These are phyloP conservation scores for Neonectria sp. DNA, from an alignment of 2,329 filamentous ascomycete species.

Conservation along the genomic window DNA sequence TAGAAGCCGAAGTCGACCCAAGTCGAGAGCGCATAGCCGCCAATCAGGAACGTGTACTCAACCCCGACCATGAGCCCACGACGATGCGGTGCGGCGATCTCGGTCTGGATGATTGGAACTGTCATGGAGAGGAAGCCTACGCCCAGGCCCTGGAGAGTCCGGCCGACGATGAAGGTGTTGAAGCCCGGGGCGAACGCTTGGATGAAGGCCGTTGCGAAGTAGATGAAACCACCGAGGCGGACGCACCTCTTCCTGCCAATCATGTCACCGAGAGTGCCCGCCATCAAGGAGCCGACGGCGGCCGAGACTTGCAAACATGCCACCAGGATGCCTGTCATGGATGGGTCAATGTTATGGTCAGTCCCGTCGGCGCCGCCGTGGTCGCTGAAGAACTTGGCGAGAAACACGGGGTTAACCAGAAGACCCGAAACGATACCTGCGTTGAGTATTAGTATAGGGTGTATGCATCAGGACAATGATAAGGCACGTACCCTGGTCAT, in stretches of 20 bases:
- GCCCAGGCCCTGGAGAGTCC: conserved; percentile 32
- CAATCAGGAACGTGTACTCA: conserved; percentile 36
- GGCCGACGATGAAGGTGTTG: conserved; percentile 26
- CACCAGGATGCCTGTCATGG: conserved; percentile 31
- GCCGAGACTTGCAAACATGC: conserved; percentile 33
- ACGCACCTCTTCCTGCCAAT: conserved; percentile 34
- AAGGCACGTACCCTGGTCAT: conserved; percentile 20
- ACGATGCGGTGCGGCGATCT: conserved; percentile 36
- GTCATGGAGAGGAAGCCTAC: conserved; percentile 36
- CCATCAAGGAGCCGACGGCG: conserved; percentile 27
- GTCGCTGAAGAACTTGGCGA: conserved; percentile 30
- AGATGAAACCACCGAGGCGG: conserved; percentile 32
- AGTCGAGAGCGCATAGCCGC: conserved; percentile 33
- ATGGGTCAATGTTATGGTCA: conserved; percentile 24
- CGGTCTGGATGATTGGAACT: conserved; percentile 35
- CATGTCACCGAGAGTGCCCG: conserved; percentile 30
- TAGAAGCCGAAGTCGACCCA: conserved; percentile 37
- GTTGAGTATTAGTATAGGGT: not conserved
- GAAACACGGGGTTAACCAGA: conserved; percentile 34
- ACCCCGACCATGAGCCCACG: conserved; percentile 36
- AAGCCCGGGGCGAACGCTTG: conserved; percentile 33
- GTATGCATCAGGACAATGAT: not conserved
- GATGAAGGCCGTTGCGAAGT: conserved; percentile 35
- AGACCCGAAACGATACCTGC: conserved; percentile 34
- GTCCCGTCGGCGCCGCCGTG: conserved; percentile 31